These are phyloP conservation scores for Alternaria sp. DNA, from an alignment of 2,329 filamentous ascomycete genomes.

Conservation along the genomic window DNA sequence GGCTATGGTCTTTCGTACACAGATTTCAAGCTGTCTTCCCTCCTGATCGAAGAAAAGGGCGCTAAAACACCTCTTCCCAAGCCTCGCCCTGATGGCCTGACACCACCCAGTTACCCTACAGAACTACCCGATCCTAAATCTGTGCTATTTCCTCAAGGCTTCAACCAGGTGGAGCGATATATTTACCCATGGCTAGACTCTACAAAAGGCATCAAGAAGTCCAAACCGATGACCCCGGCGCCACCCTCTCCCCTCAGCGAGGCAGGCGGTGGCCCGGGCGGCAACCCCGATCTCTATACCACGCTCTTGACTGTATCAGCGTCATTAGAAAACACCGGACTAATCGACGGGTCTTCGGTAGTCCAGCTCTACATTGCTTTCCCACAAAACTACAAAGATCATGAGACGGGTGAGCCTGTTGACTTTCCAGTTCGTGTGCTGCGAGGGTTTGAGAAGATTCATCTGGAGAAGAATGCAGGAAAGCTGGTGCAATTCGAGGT, in stretches of 20 bases:
- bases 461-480: constrained; percentile 37
- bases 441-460: constrained; percentile 56
- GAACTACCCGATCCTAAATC: constrained; percentile 64
- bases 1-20: constrained; percentile 88
- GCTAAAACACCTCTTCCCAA: constrained; percentile 55
- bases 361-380: constrained; percentile 66
- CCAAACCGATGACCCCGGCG: constrained; percentile 62
- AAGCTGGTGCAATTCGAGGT: constrained; percentile 49
- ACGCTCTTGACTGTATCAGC: constrained; percentile 62
- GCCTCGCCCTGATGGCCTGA: constrained; percentile 46
- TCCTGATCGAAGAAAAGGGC: constrained; percentile 56
- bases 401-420: constrained; percentile 55
- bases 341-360: constrained; percentile 60
- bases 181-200: constrained; percentile 75
- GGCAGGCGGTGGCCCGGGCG: constrained; percentile 74
- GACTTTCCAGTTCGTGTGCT: constrained; percentile 64
- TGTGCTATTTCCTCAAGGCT: constrained; percentile 67
- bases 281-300: constrained; percentile 72
- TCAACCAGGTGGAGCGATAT: constrained; percentile 71
- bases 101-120: constrained; percentile 60
- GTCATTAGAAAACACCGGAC: constrained; percentile 70
- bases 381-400: constrained; percentile 55
- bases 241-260: constrained; percentile 64
- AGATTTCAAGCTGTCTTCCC: constrained; percentile 68
- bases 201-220: constrained; percentile 58